Evolutionary conservation across 2,329 filamentous ascomycete species (phyloP), one percentile per base, ranked within the genome.

Genomic region (Lomentospora prolificans): DNA sequence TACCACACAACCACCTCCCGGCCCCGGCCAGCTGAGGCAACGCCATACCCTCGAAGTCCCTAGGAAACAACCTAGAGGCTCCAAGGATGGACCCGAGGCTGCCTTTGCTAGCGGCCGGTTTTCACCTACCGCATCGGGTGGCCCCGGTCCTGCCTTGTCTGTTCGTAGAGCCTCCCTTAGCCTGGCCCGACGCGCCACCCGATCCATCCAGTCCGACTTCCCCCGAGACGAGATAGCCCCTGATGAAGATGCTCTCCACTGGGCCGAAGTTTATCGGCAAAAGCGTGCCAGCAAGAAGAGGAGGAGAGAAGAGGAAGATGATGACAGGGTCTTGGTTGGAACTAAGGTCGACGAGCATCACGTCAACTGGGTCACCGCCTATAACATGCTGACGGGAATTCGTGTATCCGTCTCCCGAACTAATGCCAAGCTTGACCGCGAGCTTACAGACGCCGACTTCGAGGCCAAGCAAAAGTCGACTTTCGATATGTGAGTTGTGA

Each of bases 301-400:
- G 69, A 80, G 85, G 62, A 87, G 85, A 65, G 91, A 96, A 60
- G 87, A 86, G 60, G 86, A 96, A 63, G 90, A 96, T 61, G 94
- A 97, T 59, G 92, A 97, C 64, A 84, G 91, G 59, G 92, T 99
- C 8, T 80, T 97, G 30, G 91, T 99, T 17, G 94, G 94, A 58
- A 99, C 90, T 57, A 97, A 96, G 73, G 94, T 99, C 54, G 94
- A 99, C 67, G 91, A 97, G 74, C 88, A 89, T 65, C 94, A 99
- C 69, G 88, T 90, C 62, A 97, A 97, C 70, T 99, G 89, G 85
- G 90, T 95, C 48, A 96, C 90, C 2, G 94, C 94, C 58, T 99
- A 99, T 76, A 99, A 99, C 72, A 99, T 99, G 94, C 80, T 99
- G 73, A 99, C 94, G 39, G 94, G 94, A 60, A 99, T 99, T 67